phyloP scores from a whole-genome alignment of 108 stramenopile genomes.

The Skeletonema marinoi region DNA sequence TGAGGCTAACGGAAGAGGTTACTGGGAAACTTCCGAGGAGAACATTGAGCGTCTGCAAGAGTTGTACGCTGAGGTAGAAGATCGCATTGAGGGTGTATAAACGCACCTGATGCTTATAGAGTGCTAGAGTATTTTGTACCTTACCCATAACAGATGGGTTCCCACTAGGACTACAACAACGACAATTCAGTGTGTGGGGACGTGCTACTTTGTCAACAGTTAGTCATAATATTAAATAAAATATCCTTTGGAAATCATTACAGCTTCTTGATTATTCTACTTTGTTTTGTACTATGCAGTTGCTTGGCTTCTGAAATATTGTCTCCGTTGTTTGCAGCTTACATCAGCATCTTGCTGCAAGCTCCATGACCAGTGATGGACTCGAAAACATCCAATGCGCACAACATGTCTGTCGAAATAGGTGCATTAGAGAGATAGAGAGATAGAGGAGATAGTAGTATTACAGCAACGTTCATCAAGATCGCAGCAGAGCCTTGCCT shows the following conservation, averaged over 20 bases:
- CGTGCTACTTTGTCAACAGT: not conserved
- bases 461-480: no score
- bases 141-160: slow-evolving; percentile 19
- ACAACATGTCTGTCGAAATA: no score
- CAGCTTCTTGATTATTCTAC: no score
- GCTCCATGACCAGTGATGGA: no score
- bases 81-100: slow-evolving; percentile 96
- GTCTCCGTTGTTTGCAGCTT: no score
- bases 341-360: no score
- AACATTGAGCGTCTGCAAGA: slow-evolving; percentile 96
- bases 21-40: slow-evolving; percentile 94
- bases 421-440: no score
- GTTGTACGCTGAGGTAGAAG: slow-evolving; percentile 97
- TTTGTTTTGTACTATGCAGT: no score
- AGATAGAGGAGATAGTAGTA: no score
- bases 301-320: no score
- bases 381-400: no score
- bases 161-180: slow-evolving; percentile 2
- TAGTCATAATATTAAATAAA: not conserved
- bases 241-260: not conserved
- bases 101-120: not conserved
- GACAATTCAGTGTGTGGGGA: slow-evolving; percentile 1
- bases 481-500: no score
- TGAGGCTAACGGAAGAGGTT: slow-evolving; percentile 96
- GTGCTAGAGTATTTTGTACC: slow-evolving; percentile 21